Evolutionary conservation across 208 protist species (phyloP).

Genomic region (Acanthamoeba castellanii): DNA sequence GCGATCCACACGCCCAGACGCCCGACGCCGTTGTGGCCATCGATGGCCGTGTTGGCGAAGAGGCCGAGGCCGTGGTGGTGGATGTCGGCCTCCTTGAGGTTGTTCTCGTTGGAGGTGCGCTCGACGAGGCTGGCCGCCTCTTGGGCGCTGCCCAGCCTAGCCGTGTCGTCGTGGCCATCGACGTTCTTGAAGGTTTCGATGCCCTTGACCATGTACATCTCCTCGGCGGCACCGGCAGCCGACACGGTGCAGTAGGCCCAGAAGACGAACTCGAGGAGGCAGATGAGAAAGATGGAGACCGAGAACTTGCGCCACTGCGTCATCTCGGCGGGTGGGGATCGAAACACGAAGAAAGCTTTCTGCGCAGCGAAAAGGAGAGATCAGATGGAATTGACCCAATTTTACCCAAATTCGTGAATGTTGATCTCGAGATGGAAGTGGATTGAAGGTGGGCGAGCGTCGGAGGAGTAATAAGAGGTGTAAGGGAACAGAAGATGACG

Average conservation of each 20-base stretch:
- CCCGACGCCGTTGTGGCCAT: not conserved
- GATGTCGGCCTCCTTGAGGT: not conserved
- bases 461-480: too few species aligned
- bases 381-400: too few species aligned
- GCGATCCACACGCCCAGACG: not conserved
- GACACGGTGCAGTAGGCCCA: conserved; percentile 3
- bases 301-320: not conserved
- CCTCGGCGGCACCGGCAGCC: not conserved
- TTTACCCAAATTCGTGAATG: too few species aligned
- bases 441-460: too few species aligned
- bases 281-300: not conserved
- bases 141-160: not conserved
- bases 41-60: not conserved
- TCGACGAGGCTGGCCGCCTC: not conserved
- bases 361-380: too few species aligned
- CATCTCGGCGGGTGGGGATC: not conserved
- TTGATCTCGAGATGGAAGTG: too few species aligned
- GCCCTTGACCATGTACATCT: conserved; percentile 11
- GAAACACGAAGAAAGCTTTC: not conserved
- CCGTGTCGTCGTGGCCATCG: not conserved
- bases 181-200: not conserved
- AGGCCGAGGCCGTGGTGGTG: not conserved
- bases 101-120: not conserved
- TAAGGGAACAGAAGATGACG: too few species aligned
- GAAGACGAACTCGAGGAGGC: not conserved